A percentile compares a stretch with the other conserved stretches of the same genome.
Evolutionary conservation across 129 eudicot genomes (phyloP).

Genomic region (Deinandra increscens): DNA sequence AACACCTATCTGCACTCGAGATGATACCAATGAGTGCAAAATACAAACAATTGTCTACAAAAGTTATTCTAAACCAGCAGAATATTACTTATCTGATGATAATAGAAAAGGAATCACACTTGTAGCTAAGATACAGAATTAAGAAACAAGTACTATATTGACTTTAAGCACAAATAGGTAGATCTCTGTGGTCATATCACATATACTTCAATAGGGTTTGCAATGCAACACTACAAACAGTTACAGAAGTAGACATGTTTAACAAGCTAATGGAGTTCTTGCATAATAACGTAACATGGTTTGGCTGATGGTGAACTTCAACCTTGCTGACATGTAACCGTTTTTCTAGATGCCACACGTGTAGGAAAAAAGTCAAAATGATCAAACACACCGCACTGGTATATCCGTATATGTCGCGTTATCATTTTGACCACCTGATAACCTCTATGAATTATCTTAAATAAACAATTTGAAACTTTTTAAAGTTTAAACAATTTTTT

Average conservation of each 20-base stretch:
- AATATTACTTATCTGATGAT: not conserved
- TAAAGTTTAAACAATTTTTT: not conserved
- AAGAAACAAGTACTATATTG: not conserved
- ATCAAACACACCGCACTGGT: not conserved
- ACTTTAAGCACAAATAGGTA: not conserved
- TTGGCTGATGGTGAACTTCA: not conserved
- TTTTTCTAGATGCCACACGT: not conserved
- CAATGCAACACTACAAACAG: not conserved
- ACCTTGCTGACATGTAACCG: not conserved
- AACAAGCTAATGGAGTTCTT: not conserved
- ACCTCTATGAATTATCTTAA: not conserved
- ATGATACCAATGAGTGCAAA: slow-evolving; percentile 18
- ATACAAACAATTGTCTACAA: not conserved
- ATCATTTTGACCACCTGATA: not conserved
- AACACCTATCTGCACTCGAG: slow-evolving; percentile 81
- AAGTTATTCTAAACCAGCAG: slow-evolving; percentile 5
- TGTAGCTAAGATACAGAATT: not conserved
- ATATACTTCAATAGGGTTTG: not conserved
- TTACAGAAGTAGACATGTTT: not conserved
- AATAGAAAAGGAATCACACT: not conserved
- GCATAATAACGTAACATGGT: not conserved
- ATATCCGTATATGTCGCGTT: no score
- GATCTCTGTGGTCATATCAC: not conserved
- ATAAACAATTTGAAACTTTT: not conserved
- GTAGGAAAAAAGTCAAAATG: not conserved